Conservation (phyloP, 1,139 yeast species). For the Meyerozyma guilliermondii region DNA sequence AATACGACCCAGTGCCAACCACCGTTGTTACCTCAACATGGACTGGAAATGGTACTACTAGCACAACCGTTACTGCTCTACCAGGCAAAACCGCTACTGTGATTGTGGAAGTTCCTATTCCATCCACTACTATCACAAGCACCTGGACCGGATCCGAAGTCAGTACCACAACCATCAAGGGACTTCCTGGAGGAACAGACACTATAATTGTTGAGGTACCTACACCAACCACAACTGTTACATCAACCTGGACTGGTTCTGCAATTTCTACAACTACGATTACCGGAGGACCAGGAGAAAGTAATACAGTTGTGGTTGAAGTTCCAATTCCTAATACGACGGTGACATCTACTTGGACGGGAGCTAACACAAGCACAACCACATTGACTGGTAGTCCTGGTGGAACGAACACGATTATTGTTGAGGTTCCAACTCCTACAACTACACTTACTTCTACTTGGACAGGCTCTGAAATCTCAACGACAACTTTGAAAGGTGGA, state of each 20-base stretch:
- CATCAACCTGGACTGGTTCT: background rate
- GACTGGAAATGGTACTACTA: slow-evolving; percentile 6
- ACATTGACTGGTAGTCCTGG: slow-evolving; percentile 4
- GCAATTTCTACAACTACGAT: background rate
- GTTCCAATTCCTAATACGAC: background rate
- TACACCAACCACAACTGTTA: slow-evolving; percentile 4
- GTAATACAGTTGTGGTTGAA: slow-evolving; percentile 10
- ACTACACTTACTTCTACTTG: slow-evolving; percentile 13
- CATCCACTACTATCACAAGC: slow-evolving; percentile 3
- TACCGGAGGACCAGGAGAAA: slow-evolving; percentile 5
- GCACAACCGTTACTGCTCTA: slow-evolving; percentile 5
- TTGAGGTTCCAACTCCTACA: slow-evolving; percentile 16
- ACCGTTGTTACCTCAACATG: slow-evolving; percentile 8
- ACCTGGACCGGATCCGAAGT: slow-evolving; percentile 8
- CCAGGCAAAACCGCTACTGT: slow-evolving; percentile 8
- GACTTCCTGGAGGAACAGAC: slow-evolving; percentile 5
- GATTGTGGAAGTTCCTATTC: slow-evolving; percentile 7
- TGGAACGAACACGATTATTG: slow-evolving; percentile 13
- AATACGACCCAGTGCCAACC: slow-evolving; percentile 4
- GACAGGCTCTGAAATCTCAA: slow-evolving; percentile 10
- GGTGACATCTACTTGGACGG: background rate
- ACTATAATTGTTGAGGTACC: slow-evolving; percentile 5
- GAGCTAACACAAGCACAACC: background rate
- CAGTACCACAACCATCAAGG: slow-evolving; percentile 4
- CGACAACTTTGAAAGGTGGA: slow-evolving; percentile 2